Conservation (phyloP, 129 eudicot genomes). For the Chrysanthemum makinoi region DNA sequence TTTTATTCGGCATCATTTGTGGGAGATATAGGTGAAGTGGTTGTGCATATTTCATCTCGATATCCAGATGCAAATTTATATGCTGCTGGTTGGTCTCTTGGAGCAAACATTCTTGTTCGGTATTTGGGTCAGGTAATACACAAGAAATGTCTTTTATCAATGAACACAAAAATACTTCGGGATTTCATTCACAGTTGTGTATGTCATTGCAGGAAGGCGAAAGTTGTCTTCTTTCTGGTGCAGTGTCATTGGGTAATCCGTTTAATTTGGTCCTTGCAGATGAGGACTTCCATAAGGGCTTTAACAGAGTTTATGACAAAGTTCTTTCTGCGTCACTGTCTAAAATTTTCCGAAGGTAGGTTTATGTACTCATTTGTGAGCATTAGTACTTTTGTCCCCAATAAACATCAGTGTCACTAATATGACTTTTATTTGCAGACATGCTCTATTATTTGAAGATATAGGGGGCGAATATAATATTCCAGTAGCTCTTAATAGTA, state of each 20-base stretch:
- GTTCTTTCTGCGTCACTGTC: slow-evolving; percentile 70
- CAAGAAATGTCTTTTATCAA: too few relatives aligned
- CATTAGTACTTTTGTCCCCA: background rate
- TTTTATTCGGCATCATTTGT: slow-evolving; percentile 88
- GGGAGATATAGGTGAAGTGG: slow-evolving; percentile 84
- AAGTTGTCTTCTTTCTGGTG: slow-evolving; percentile 81
- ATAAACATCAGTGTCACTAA: background rate
- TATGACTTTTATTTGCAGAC: slow-evolving; percentile 48
- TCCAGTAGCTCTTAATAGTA: slow-evolving; percentile 68
- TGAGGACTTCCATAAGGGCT: slow-evolving; percentile 88
- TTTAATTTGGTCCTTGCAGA: slow-evolving; percentile 77
- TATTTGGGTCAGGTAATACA: slow-evolving; percentile 77
- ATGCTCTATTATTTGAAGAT: slow-evolving; percentile 82
- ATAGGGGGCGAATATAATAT: slow-evolving; percentile 77
- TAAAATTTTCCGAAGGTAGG: slow-evolving; percentile 66
- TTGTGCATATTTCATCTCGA: slow-evolving; percentile 56
- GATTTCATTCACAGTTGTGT: background rate
- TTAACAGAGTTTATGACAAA: slow-evolving; percentile 76
- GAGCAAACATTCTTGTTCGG: slow-evolving; percentile 90
- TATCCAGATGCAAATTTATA: slow-evolving; percentile 78
- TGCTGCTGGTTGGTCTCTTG: slow-evolving; percentile 98
- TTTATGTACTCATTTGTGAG: background rate
- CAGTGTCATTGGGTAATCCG: slow-evolving; percentile 96
- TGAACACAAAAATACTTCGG: too few relatives aligned
- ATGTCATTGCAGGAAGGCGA: slow-evolving; percentile 62